A percentile compares a stretch with the other conserved stretches of the same genome.
phyloP scores from a whole-genome alignment of 2,329 filamentous ascomycete genomes.

The Thelonectria olida region DNA sequence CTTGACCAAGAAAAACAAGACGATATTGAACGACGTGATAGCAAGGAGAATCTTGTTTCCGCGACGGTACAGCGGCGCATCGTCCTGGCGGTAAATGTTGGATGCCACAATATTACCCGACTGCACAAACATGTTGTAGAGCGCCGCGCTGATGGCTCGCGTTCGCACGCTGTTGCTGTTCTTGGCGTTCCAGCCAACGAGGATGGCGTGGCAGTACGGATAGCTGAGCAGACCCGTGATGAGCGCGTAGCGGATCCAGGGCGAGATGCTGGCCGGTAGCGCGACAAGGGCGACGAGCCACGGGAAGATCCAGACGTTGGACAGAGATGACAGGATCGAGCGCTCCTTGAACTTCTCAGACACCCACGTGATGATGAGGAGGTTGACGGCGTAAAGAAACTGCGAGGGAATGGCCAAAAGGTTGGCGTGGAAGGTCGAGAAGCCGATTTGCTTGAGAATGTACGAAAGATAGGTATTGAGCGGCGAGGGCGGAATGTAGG shows the following conservation, averaged over 20 bases:
- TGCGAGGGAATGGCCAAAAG: slow-evolving; percentile 56
- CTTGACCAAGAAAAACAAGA: slow-evolving; percentile 56
- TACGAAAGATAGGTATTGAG: slow-evolving; percentile 56
- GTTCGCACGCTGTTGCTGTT: slow-evolving; percentile 71
- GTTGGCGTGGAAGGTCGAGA: slow-evolving; percentile 56
- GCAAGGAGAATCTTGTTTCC: slow-evolving; percentile 61
- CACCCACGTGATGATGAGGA: slow-evolving; percentile 57
- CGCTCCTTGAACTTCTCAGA: slow-evolving; percentile 56
- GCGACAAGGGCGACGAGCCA: slow-evolving; percentile 56
- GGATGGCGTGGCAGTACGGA: slow-evolving; percentile 55
- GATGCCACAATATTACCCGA: slow-evolving; percentile 53
- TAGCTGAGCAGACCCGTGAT: slow-evolving; percentile 53
- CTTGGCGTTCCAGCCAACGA: slow-evolving; percentile 67
- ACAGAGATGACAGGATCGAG: slow-evolving; percentile 54
- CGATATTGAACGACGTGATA: slow-evolving; percentile 57
- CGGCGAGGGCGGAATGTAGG: slow-evolving; percentile 53
- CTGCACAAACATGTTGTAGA: slow-evolving; percentile 68
- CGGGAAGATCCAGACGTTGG: slow-evolving; percentile 61
- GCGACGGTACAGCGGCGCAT: slow-evolving; percentile 60
- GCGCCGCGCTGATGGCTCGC: slow-evolving; percentile 66
- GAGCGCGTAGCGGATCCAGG: slow-evolving; percentile 46
- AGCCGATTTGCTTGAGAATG: slow-evolving; percentile 54
- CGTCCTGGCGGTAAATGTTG: slow-evolving; percentile 58
- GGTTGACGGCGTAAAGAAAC: slow-evolving; percentile 55
- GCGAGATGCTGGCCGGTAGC: slow-evolving; percentile 41